Conservation (phyloP, 805 yeast genomes). For the Metahyphopichia silvanorum region DNA sequence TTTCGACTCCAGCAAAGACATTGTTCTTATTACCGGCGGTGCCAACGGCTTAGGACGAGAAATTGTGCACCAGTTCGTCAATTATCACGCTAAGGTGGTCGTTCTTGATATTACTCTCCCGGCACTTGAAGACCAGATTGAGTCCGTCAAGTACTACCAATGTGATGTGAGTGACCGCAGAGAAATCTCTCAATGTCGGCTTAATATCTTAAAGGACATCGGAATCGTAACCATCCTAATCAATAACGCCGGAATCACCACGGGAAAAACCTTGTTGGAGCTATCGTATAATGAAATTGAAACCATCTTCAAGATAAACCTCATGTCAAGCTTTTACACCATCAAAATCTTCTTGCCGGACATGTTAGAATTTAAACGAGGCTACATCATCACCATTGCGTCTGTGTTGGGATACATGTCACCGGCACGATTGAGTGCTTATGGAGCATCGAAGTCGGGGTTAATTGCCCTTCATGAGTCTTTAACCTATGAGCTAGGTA, state of each 20-base stretch:
- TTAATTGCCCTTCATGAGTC: constrained; percentile 82
- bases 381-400: constrained; percentile 77
- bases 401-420: constrained; percentile 83
- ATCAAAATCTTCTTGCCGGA: constrained; percentile 69
- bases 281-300: constrained; percentile 58
- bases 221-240: constrained; percentile 68
- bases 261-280: constrained; percentile 55
- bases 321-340: constrained; percentile 67
- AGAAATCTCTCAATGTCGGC: constrained; percentile 41
- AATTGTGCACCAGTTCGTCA: constrained; percentile 46
- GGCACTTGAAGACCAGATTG: constrained; percentile 20
- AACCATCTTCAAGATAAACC: constrained; percentile 60
- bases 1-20: constrained; percentile 53
- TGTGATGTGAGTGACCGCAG: constrained; percentile 67
- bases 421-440: constrained; percentile 78
- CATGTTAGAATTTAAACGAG: constrained; percentile 60
- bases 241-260: constrained; percentile 82
- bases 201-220: constrained; percentile 39
- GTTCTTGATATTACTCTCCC: constrained; percentile 62
- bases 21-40: constrained; percentile 84
- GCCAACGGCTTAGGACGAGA: constrained; percentile 73
- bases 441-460: constrained; percentile 91
- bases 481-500: constrained; percentile 64
- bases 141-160: constrained; percentile 49
- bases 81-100: constrained; percentile 49